A percentile compares a stretch with the other conserved stretches of the same genome.
These are phyloP conservation scores for Pythium aphanidermatum DNA, from an alignment of 352 stramenopile species.

Conservation along the genomic window DNA sequence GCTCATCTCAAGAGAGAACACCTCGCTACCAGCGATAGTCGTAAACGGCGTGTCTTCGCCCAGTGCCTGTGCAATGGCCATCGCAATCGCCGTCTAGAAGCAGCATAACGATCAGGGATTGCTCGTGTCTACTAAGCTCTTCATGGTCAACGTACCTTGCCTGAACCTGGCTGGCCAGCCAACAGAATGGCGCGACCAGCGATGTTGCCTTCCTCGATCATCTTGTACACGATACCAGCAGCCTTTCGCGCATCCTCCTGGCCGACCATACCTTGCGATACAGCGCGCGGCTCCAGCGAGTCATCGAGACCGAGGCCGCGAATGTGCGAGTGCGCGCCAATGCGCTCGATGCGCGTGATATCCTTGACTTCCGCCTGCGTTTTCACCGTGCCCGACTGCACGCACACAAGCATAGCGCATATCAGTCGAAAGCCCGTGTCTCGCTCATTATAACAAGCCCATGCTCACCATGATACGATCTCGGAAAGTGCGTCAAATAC, in stretches of 20 bases:
- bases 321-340: slow-evolving; percentile 99
- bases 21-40: slow-evolving; percentile 96
- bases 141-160: slow-evolving; percentile 53
- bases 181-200: slow-evolving; percentile 95
- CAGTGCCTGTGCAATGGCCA: slow-evolving; percentile 97
- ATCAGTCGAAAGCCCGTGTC: neutral
- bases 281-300: slow-evolving; percentile 90
- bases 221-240: slow-evolving; percentile 95
- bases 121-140: neutral
- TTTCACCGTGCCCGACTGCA: slow-evolving; percentile 59
- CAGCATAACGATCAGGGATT: neutral
- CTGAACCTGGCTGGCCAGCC: slow-evolving; percentile 94
- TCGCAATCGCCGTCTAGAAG: slow-evolving; percentile 94
- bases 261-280: slow-evolving; percentile 96
- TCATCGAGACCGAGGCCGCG: slow-evolving; percentile 97
- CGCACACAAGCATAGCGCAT: neutral
- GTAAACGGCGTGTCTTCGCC: slow-evolving; percentile 98
- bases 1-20: slow-evolving; percentile 99
- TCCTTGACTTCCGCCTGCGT: slow-evolving; percentile 92
- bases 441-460: neutral
- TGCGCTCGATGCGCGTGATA: slow-evolving; percentile 97
- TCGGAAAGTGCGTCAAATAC: neutral
- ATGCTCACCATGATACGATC: slow-evolving; percentile 8
- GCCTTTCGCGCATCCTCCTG: slow-evolving; percentile 92
- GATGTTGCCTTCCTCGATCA: slow-evolving; percentile 99